Conservation (phyloP, 306 rosid species). For the Coriaria nepalensis region DNA sequence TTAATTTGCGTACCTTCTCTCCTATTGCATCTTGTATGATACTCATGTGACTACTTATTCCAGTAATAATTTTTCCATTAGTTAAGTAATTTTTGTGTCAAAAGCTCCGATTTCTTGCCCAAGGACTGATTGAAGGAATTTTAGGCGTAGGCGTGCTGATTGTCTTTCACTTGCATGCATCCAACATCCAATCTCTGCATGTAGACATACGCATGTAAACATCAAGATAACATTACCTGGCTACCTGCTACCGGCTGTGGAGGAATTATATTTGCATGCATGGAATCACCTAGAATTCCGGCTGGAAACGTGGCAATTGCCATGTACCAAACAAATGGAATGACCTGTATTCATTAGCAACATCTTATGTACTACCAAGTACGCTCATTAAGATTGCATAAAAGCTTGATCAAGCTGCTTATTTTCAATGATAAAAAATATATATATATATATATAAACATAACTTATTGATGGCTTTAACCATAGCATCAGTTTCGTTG, state of each 20-base stretch:
- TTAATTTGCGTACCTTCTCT: constrained; percentile 40
- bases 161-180: constrained; percentile 88
- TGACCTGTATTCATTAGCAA: constrained; percentile 25
- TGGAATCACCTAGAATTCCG: constrained; percentile 54
- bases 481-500: constrained; percentile 37
- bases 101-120: constrained; percentile 77
- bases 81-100: constrained; percentile 76
- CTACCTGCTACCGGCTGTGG: no score
- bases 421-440: no score
- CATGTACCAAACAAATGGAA: constrained; percentile 95
- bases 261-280: neutral
- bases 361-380: no score
- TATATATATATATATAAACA: neutral
- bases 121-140: constrained; percentile 55
- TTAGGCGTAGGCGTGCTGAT: constrained; percentile 42
- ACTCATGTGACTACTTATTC: constrained; percentile 60
- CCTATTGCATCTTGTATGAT: constrained; percentile 77
- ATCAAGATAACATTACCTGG: no score
- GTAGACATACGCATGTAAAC: neutral
- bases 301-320: constrained; percentile 90
- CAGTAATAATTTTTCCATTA: constrained; percentile 50
- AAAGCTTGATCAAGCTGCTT: no score
- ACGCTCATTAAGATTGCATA: no score
- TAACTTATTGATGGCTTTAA: constrained; percentile 58
- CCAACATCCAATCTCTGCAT: constrained; percentile 71